Evolutionary conservation across 2,329 filamentous ascomycete genomes (phyloP), one percentile per base, ranked within the genome.

Genomic region (Pestalotiopsis fici): DNA sequence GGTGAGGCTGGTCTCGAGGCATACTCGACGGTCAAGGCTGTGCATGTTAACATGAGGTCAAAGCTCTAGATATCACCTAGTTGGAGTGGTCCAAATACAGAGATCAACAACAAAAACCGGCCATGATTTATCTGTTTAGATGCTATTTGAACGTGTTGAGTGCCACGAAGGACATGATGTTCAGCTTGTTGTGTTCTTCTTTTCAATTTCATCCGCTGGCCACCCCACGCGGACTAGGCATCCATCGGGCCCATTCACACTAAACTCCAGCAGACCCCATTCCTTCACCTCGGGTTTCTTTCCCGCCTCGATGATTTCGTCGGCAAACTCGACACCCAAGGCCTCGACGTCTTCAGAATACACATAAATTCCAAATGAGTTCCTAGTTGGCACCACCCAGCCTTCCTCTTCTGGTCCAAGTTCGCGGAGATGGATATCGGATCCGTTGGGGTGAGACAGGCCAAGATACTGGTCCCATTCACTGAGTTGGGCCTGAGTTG

Each of bases 41-140:
- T 68, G 3, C 67, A 76, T 39, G 65, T 68, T 25, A 68, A 68
- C 13, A 68, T 66, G 67, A 59, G 23, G 57, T 60, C 57, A 35
- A 60, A 60, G 21, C n/a, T 60, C 1, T 60, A 6, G 21, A 21
- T 35, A 27, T 23, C 3, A 56, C 18, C 13, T 4, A 50, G 21
- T 9, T 11, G 3, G 11, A 50, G 1, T 21, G 3, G 43, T n/a
- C 7, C 43, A 50, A 9, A 23, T 11, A 0, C n/a, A 11, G 6
- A 35, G 11, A 35, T 35, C 6, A 35, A 35, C 3, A 35, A 35
- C 6, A 35, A 11, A 35, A 7, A 35, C 31, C 31, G 11, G 6
- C 3, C 31, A 35, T 35, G 31, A 11, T 35, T 11, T 11, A 11
- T 11, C 6, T 1, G 11, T 35, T 35, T 3, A 2, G 31, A 7